Conservation (phyloP, 331 rosid genomes). For the Cydonia oblonga region DNA sequence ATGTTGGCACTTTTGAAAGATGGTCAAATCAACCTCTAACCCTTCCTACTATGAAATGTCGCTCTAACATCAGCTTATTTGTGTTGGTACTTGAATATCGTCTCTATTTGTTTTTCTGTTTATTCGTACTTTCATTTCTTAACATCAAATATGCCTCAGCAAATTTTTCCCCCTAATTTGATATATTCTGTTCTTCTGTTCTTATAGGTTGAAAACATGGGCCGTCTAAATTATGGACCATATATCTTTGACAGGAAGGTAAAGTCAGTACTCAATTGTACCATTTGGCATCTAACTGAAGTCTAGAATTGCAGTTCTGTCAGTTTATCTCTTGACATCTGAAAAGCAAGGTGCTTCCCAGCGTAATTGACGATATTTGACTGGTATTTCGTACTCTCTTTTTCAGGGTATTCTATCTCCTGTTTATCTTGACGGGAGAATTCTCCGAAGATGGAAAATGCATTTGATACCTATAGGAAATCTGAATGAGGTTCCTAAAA, state of each 20-base stretch:
- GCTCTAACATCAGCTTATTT: constrained; percentile 40
- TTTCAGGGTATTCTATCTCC: constrained; percentile 80
- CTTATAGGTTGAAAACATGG: constrained; percentile 83
- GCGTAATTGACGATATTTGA: too few relatives aligned
- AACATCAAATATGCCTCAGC: neutral
- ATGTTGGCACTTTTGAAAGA: constrained; percentile 71
- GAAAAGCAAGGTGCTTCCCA: too few relatives aligned
- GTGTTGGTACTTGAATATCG: constrained; percentile 44
- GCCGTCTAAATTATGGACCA: constrained; percentile 74
- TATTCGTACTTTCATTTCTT: neutral
- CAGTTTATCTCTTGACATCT: too few relatives aligned
- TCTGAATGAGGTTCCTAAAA: constrained; percentile 45
- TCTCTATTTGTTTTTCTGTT: neutral
- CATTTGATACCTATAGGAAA: constrained; percentile 51
- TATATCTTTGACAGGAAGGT: constrained; percentile 80
- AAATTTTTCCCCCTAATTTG: neutral
- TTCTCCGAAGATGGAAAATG: constrained; percentile 62
- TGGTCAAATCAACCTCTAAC: constrained; percentile 43
- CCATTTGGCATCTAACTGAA: too few relatives aligned
- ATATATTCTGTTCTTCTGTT: constrained; percentile 1
- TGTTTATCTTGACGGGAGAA: constrained; percentile 52
- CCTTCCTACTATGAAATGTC: constrained; percentile 55
- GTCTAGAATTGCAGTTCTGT: too few relatives aligned
- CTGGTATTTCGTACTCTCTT: neutral
- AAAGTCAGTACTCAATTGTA: constrained; percentile 5